Conservation (phyloP, 163 green algal genomes). For the Coccomyxa subellipsoidea region DNA sequence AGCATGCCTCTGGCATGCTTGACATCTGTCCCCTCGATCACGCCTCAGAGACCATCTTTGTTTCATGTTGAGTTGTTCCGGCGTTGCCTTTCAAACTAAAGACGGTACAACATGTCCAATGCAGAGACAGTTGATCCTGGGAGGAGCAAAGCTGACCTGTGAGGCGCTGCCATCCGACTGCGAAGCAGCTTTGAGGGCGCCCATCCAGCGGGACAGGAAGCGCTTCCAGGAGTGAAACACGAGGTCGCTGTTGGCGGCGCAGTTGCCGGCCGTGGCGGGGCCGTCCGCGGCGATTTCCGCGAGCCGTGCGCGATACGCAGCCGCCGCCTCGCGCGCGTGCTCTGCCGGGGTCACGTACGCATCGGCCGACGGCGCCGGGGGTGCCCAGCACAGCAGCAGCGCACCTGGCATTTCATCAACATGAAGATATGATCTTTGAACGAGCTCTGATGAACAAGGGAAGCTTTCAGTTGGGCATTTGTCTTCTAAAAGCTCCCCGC, state of each 20-base stretch:
- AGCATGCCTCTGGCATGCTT: too few species aligned
- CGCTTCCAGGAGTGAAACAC: not conserved
- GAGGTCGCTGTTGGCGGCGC: not conserved
- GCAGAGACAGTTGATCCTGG: not conserved
- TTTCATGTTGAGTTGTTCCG: too few species aligned
- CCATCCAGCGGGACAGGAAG: constrained; percentile 1
- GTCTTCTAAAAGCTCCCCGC: too few species aligned
- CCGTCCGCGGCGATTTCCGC: not conserved
- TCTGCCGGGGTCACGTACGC: not conserved
- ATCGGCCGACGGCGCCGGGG: not conserved
- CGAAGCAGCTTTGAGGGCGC: not conserved
- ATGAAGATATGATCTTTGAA: too few species aligned
- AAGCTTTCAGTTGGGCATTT: too few species aligned
- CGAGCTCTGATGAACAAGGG: too few species aligned
- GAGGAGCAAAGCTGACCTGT: not conserved
- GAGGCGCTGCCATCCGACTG: not conserved
- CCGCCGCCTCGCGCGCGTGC: not conserved
- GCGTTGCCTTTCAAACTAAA: too few species aligned
- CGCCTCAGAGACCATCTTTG: too few species aligned
- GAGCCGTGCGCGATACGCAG: not conserved
- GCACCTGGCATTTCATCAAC: not conserved
- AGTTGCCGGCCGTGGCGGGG: not conserved
- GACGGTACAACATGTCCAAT: not conserved
- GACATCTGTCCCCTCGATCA: too few species aligned
- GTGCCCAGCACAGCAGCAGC: not conserved